A percentile compares a stretch with the other conserved stretches of the same genome.
Evolutionary conservation across 208 protist species (phyloP).

Genomic region (Crithidia mellificae): DNA sequence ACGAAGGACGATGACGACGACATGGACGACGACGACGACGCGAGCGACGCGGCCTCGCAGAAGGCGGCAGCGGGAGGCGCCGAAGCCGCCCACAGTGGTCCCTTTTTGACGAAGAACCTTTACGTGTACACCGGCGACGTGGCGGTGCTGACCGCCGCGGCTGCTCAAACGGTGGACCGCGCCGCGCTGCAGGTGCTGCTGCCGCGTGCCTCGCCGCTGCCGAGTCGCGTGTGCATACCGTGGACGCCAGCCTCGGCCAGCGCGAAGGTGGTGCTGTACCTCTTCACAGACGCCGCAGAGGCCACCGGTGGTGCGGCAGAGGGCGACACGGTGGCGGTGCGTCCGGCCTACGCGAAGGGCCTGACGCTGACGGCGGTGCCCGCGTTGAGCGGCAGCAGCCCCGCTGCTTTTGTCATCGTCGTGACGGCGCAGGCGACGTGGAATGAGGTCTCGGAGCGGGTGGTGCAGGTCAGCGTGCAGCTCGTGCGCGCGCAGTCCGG

Average conservation of each 20-base stretch:
- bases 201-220: constrained; percentile 39
- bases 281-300: constrained; percentile 28
- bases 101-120: constrained; percentile 42
- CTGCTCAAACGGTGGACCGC: constrained; percentile 10
- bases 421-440: constrained; percentile 37
- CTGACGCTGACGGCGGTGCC: constrained; percentile 16
- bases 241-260: constrained; percentile 19
- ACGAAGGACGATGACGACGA: constrained; percentile 29
- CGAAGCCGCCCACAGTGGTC: constrained; percentile 7
- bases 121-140: constrained; percentile 49
- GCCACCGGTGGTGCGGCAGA: not conserved
- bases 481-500: constrained; percentile 22
- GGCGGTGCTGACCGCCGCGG: constrained; percentile 21
- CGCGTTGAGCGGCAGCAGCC: not conserved
- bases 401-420: constrained; percentile 11
- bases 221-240: constrained; percentile 53
- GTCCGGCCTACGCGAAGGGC: constrained; percentile 13
- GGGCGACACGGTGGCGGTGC: constrained; percentile 17
- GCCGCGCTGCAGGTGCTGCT: constrained; percentile 43
- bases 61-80: constrained; percentile 3
- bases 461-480: constrained; percentile 48
- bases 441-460: constrained; percentile 20
- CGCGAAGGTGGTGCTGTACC: constrained; percentile 27
- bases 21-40: constrained; percentile 14
- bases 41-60: constrained; percentile 14